Percentiles rank a stretch among this genome's conserved stretches.
Conservation (phyloP, 495 filamentous ascomycete species). For the Penicillium steckii region DNA sequence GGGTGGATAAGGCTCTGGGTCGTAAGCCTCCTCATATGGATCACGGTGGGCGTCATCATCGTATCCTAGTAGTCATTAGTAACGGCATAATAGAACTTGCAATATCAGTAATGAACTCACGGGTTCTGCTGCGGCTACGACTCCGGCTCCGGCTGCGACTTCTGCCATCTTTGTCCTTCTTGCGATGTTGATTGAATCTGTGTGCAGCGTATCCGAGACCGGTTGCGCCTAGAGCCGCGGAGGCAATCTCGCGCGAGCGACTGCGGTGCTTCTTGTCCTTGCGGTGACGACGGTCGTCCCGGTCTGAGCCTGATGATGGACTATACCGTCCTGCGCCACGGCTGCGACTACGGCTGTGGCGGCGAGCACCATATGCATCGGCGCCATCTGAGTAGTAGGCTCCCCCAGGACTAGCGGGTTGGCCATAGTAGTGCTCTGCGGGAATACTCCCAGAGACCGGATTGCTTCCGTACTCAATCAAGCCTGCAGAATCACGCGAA, state of each 20-base stretch:
- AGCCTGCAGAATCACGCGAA: constrained; percentile 56
- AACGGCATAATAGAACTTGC: neutral
- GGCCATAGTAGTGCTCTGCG: constrained; percentile 50
- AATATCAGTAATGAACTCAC: constrained; percentile 8
- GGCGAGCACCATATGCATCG: constrained; percentile 18
- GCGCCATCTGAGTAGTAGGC: constrained; percentile 44
- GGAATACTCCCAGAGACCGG: constrained; percentile 57
- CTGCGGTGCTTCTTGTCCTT: constrained; percentile 57
- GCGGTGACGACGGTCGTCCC: constrained; percentile 16
- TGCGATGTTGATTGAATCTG: constrained; percentile 59
- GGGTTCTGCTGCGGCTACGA: neutral
- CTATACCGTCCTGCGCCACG: constrained; percentile 30
- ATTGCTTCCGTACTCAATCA: constrained; percentile 79
- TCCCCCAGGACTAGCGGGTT: constrained; percentile 36
- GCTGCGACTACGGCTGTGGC: constrained; percentile 18
- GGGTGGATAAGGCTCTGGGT: constrained; percentile 41
- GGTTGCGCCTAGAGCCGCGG: constrained; percentile 65
- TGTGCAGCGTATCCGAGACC: constrained; percentile 78
- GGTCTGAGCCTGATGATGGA: constrained; percentile 1
- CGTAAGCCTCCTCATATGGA: constrained; percentile 44
- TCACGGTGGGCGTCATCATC: constrained; percentile 36
- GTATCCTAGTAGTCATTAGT: constrained; percentile 27
- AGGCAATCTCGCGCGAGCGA: constrained; percentile 62
- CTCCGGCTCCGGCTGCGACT: neutral
- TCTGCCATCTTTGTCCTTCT: constrained; percentile 43